A percentile compares a stretch with the other conserved stretches of the same genome.
phyloP scores from a whole-genome alignment of 225 moss, liverwort and hornwort genomes.

The Polytrichum formosum region DNA sequence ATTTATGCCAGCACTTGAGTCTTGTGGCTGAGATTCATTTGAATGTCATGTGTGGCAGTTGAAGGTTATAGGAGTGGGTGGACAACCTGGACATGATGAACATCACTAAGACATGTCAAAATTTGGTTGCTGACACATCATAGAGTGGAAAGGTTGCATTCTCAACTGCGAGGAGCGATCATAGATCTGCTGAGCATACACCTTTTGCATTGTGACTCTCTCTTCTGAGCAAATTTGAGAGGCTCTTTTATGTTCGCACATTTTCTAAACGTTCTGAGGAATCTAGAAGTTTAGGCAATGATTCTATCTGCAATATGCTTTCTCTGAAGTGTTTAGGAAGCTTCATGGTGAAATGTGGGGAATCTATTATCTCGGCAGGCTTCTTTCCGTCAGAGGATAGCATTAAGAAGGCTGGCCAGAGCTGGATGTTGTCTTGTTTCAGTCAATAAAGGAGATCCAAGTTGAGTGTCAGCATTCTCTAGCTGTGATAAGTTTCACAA shows the following conservation, averaged over 20 bases:
- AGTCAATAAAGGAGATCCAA: conserved; percentile 6
- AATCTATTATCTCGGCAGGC: conserved; percentile 13
- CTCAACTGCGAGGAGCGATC: conserved; percentile 5
- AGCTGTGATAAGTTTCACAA: not conserved
- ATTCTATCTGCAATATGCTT: conserved; percentile 11
- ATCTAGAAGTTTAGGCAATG: conserved; percentile 10
- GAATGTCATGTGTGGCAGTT: conserved; percentile 46
- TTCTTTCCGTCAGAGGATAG: conserved; percentile 9
- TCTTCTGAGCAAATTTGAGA: conserved; percentile 17
- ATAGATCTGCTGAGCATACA: conserved; percentile 13
- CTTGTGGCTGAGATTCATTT: no score
- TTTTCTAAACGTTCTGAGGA: conserved; percentile 14
- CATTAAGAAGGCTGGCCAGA: conserved; percentile 17
- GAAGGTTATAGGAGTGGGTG: conserved; percentile 89
- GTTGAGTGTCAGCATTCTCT: not conserved
- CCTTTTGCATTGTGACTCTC: conserved; percentile 14
- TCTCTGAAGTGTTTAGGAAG: conserved; percentile 6
- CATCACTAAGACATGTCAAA: conserved; percentile 59
- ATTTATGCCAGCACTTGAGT: no score
- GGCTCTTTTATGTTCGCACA: conserved; percentile 12
- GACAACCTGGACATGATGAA: conserved; percentile 77
- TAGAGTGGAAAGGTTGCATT: conserved; percentile 9
- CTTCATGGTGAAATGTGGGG: conserved; percentile 14
- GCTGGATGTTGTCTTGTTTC: conserved; percentile 14
- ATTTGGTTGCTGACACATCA: conserved; percentile 1